Evolutionary conservation across 176 grass and related monocot species (phyloP), one percentile per base, ranked within the genome.

Genomic region (bread wheat (Triticum aestivum)): DNA sequence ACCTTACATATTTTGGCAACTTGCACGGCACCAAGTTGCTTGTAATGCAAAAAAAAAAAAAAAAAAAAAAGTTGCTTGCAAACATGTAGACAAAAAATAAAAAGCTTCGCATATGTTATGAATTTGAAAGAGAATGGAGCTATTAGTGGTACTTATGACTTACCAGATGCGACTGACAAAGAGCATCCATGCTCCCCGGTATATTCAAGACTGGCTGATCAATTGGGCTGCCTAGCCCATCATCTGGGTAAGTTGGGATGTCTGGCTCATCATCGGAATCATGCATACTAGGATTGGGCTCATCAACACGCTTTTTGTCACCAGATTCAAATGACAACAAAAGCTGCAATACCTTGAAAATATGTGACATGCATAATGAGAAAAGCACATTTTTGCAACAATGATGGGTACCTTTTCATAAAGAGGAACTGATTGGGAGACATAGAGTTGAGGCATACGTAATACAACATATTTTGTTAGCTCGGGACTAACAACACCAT

Each of bases 141-240:
- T 17, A 79, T 69, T 79, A 65, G 41, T 12, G 52, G 80, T 79
- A 47, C 56, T 72, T 38, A 80, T 24, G 8, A 61, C 82, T 92
- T 88, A 98, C 97, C 90, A 96, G 83, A 82, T 98, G 97, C 35
- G 41, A 89, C 35, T 51, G 86, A 75, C 97, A 96, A 66, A 98
- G 91, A 84, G 42, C 84, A 78, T 91, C 86, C 32, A 64, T 27
- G 77, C 74, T 84, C 10, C 77, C 88, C 58, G 91, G 90, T 42
- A 79, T 71, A 37, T 37, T 37, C 35, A 37, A 37, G 51, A 20
- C 87, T 81, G 56, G 82, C 74, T 76, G 29, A 5, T 61, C 49
- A 70, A 51, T 29, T 82, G 89, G 81, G 21, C 69, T 75, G 29
- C 87, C 91, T 4, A 68, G 61, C 63, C 86, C 88, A 79, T 79